phyloP scores from a whole-genome alignment of 257 asterid species.

The Rubia yunnanensis region DNA sequence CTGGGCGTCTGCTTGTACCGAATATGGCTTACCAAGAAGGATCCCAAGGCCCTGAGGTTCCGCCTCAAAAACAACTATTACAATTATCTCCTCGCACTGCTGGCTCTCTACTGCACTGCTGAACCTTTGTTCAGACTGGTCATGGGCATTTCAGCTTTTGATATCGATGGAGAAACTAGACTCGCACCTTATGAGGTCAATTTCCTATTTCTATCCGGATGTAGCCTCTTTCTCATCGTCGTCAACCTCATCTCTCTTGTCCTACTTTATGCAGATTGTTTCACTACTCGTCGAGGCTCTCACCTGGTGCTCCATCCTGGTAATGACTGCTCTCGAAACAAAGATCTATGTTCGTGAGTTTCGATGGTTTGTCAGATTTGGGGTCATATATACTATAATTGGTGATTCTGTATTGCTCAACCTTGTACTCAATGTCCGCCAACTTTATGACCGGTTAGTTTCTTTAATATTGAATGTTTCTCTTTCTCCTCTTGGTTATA shows the following conservation, averaged over 20 bases:
- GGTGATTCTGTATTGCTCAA: conserved; percentile 79
- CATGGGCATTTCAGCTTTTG: conserved; percentile 65
- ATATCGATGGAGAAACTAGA: conserved; percentile 51
- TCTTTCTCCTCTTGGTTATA: background rate
- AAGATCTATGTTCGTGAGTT: conserved; percentile 61
- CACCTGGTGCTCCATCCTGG: conserved; percentile 78
- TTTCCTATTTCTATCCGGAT: background rate
- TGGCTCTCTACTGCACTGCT: conserved; percentile 68
- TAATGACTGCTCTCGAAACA: conserved; percentile 65
- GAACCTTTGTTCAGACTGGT: conserved; percentile 71
- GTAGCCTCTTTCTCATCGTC: background rate
- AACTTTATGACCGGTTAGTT: conserved; percentile 59
- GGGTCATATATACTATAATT: conserved; percentile 63
- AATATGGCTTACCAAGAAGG: conserved; percentile 45
- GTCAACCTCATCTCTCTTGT: background rate
- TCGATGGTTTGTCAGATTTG: conserved; percentile 87
- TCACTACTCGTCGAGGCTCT: conserved; percentile 62
- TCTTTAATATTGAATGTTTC: background rate
- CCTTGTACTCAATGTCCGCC: conserved; percentile 51
- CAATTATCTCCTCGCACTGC: conserved; percentile 62
- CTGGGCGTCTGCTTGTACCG: conserved; percentile 58
- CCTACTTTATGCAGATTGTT: conserved; percentile 30
- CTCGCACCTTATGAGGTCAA: conserved; percentile 87
- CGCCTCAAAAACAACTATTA: conserved; percentile 60
- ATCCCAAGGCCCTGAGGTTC: conserved; percentile 59